These are phyloP conservation scores for Wickerhamiella cacticola DNA, from an alignment of 805 yeast genomes.

Conservation along the genomic window DNA sequence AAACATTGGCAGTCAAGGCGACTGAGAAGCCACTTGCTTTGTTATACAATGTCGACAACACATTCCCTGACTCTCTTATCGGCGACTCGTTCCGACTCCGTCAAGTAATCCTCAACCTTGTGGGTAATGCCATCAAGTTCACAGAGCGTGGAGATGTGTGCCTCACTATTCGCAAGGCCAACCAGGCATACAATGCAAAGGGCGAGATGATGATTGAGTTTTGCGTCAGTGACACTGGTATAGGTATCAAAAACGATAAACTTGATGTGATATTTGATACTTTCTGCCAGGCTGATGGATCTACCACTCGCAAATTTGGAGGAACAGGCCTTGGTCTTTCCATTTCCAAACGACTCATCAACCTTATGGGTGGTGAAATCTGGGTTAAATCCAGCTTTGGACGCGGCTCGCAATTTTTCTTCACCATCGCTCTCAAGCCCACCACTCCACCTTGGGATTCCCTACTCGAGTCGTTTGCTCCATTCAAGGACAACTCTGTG, in stretches of 20 bases:
- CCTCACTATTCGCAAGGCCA: constrained; percentile 55
- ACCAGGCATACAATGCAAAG: constrained; percentile 28
- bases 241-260: constrained; percentile 78
- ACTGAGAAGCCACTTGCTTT: constrained; percentile 74
- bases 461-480: constrained; percentile 55
- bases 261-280: constrained; percentile 78
- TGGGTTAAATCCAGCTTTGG: constrained; percentile 81
- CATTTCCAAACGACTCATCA: constrained; percentile 75
- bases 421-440: constrained; percentile 68
- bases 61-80: constrained; percentile 74
- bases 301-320: constrained; percentile 84
- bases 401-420: constrained; percentile 70
- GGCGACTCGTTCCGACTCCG: constrained; percentile 84
- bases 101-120: constrained; percentile 74
- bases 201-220: constrained; percentile 56
- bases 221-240: constrained; percentile 83
- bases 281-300: constrained; percentile 88
- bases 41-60: constrained; percentile 69
- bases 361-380: constrained; percentile 86
- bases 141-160: constrained; percentile 75
- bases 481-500: constrained; percentile 59
- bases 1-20: constrained; percentile 80
- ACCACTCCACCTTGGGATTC: constrained; percentile 49
- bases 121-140: constrained; percentile 83
- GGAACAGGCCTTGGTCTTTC: constrained; percentile 87